Evolutionary conservation across 1,139 yeast species (phyloP).

Genomic region (Wickerhamomyces sp.): DNA sequence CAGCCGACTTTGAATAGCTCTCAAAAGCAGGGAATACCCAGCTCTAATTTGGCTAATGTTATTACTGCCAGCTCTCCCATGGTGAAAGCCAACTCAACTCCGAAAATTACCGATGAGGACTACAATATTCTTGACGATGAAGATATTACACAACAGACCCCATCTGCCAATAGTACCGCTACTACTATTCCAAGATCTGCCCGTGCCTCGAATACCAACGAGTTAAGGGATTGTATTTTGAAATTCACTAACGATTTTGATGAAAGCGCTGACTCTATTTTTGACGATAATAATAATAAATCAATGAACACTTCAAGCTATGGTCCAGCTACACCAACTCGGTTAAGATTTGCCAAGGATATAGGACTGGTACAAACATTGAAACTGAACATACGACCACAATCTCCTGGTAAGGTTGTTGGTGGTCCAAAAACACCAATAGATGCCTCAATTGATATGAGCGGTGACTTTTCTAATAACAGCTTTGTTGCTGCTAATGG

Average conservation of each 20-base stretch:
- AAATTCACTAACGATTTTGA: conserved; percentile 35
- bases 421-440: conserved; percentile 21
- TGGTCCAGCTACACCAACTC: conserved; percentile 21
- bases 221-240: conserved; percentile 32
- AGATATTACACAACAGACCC: conserved; percentile 7
- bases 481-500: conserved; percentile 3
- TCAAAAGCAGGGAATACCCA: conserved; percentile 16
- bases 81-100: conserved; percentile 22
- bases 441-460: conserved; percentile 17
- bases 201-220: conserved; percentile 29
- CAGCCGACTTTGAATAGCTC: conserved; percentile 21
- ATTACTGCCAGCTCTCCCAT: conserved; percentile 26
- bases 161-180: conserved; percentile 9
- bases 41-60: conserved; percentile 24
- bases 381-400: conserved; percentile 12
- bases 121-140: conserved; percentile 2
- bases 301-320: conserved; percentile 13
- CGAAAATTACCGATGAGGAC: conserved; percentile 11
- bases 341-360: conserved; percentile 19
- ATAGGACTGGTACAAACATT: conserved; percentile 24
- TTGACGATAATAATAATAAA: conserved; percentile 24
- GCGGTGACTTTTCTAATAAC: conserved; percentile 15
- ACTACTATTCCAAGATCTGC: conserved; percentile 26
- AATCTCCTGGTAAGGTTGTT: conserved; percentile 6
- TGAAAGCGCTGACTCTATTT: conserved; percentile 26